These are phyloP conservation scores for Rhynchosporium graminicola DNA, from an alignment of 2,329 filamentous ascomycete species.

Conservation along the genomic window DNA sequence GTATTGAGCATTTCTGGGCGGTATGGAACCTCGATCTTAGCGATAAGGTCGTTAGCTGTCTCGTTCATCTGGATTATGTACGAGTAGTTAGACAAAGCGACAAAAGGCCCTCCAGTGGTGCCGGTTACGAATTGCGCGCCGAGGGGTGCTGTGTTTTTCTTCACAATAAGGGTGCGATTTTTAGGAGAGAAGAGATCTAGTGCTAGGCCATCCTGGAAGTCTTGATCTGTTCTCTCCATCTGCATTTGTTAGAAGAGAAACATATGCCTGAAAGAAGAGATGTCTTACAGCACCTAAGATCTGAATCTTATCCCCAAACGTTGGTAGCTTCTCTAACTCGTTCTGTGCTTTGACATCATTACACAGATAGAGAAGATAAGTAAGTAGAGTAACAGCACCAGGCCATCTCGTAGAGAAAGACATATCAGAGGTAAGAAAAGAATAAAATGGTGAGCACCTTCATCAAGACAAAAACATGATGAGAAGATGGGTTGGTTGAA, in stretches of 20 bases:
- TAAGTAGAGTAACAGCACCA: constrained; percentile 21
- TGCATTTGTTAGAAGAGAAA: constrained; percentile 7
- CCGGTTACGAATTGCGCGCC: constrained; percentile 38
- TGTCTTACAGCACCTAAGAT: constrained; percentile 26
- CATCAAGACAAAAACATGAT: background rate
- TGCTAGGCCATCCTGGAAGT: constrained; percentile 40
- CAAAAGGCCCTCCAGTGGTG: constrained; percentile 37
- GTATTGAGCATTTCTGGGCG: constrained; percentile 27
- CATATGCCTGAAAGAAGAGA: background rate
- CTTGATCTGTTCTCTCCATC: constrained; percentile 38
- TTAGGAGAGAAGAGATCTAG: constrained; percentile 42
- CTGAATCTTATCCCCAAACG: constrained; percentile 26
- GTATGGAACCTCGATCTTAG: constrained; percentile 41
- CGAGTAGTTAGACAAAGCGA: constrained; percentile 39
- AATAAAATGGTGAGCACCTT: background rate
- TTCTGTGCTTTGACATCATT: constrained; percentile 23
- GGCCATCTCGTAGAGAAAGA: constrained; percentile 23
- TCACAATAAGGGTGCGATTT: constrained; percentile 38
- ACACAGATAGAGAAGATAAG: constrained; percentile 20
- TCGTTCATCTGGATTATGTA: constrained; percentile 41
- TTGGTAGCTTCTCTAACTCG: constrained; percentile 20
- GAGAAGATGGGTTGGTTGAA: background rate
- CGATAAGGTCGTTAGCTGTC: constrained; percentile 40
- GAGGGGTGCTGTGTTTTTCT: constrained; percentile 38
- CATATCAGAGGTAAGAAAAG: constrained; percentile 21